Base-by-base conservation (phyloP, 2,329 filamentous ascomycete genomes). In the Penicillium freii region DNA sequence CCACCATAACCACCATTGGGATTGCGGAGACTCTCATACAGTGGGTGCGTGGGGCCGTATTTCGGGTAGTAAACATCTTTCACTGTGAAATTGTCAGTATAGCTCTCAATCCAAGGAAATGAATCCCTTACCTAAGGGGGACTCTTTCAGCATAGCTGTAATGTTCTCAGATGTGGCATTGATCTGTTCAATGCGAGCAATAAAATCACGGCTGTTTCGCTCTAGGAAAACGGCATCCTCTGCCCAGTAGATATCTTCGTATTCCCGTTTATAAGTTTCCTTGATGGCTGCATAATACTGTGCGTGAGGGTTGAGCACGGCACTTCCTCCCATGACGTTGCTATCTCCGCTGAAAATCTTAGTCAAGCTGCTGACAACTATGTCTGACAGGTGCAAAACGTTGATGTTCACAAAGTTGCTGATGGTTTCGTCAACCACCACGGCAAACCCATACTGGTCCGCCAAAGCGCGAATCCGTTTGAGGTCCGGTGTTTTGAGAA, bases 301-400 rank as follows among this genome's bases (percentile, higher is more conserved):
- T n/a, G 87, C 80, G 56, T 87, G 83, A 0, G 86, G 84, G 61
- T 88, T 88, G 51, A 88, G 75, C 17, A 88, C 81, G 15, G 81
- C 78, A 63, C 84, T 89, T 55, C 94, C 94, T 57, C 92, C 94
- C 93, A 97, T 97, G 64, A 99, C 94, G 73, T 99, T 97, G 73
- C 91, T 94, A 75, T 97, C 94, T 50, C 94, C 94, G 55, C 91
- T 96, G 77, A 99, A 99, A 53, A 97, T 89, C 75, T 99, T 99
- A 48, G 94, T 97, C 58, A 99, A 80, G 71, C 91, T 96, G 79
- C 91, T 96, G 56, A 96, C 93, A 5, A 97, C 90, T 17, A 97
- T 82, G 74, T 99, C 94, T 58, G 91, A 90, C 70, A 88, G 89
- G 3, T 89, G 91, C 5, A 99, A 82, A 4, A 99, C 91, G 71